A percentile compares a stretch with the other conserved stretches of the same genome.
Conservation (phyloP, 2,329 filamentous ascomycete species). For the Epichloe amarillans region DNA sequence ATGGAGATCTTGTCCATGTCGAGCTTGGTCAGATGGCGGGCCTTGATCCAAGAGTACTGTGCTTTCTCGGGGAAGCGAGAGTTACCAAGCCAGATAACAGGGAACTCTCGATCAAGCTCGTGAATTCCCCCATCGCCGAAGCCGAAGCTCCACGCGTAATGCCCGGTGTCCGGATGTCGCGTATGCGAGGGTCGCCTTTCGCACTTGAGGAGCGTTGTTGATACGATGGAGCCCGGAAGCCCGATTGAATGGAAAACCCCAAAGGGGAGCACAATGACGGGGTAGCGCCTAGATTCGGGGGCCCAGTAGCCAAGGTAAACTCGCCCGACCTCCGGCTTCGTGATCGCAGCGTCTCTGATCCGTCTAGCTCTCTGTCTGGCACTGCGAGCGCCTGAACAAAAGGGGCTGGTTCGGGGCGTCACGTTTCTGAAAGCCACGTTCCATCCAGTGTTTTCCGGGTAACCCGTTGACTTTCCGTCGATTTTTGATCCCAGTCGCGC, state of each 20-base stretch:
- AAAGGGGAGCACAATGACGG: not conserved
- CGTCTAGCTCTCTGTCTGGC: not conserved
- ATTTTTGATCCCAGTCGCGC: too few relatives aligned
- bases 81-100: not conserved
- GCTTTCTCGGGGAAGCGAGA: not conserved
- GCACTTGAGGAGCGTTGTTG: not conserved
- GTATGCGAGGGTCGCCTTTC: not conserved
- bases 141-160: not conserved
- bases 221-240: not conserved
- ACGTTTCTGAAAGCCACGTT: too few relatives aligned
- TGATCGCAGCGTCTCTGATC: not conserved
- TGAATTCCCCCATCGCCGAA: not conserved
- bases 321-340: not conserved
- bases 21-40: not conserved
- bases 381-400: not conserved
- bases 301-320: not conserved
- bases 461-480: too few relatives aligned
- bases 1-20: not conserved
- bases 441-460: too few relatives aligned
- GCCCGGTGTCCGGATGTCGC: not conserved
- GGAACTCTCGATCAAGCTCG: not conserved
- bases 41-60: not conserved
- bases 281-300: not conserved
- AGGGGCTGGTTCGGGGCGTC: not conserved
- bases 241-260: not conserved